Evolutionary conservation across 495 filamentous ascomycete species (phyloP), one percentile per base, ranked within the genome.

Genomic region (Aspergillus diversus): DNA sequence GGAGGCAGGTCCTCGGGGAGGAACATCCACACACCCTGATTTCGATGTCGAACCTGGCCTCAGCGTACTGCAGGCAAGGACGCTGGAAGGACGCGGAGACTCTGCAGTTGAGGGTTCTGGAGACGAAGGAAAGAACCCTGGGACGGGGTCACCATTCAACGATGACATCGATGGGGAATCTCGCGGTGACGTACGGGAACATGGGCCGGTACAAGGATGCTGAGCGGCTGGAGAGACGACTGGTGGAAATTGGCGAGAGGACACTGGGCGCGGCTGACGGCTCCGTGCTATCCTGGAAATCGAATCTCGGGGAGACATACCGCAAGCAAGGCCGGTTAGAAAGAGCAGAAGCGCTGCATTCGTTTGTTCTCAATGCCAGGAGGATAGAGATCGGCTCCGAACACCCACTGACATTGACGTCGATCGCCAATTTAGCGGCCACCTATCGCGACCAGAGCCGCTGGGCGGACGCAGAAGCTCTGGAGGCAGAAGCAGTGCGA

Each of bases 381-480:
- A 48, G 37, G 31, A 33, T n/a, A 5, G 37, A 73, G 33, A 50
- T 79, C 1, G 80, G 80, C 5, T 50, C 39, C 5, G 64, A 78
- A 7, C 75, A 84, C 67, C 71, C 70, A 12, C 5, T 66, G 33
- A 81, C 77, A 7, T 61, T 84, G 50, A 66, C 39, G 0, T 73
- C 67, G 50, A 76, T 79, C 63, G 35, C 35, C 16, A 59, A 64
- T 50, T 59, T 68, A 0, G 66, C 61, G 16, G 32, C 48, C 4
- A 57, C 33, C 33, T 64, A 59, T 12, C n/a, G 16, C 4, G 47
- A 68, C 43, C 63, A 71, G 63, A 67, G 63, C 42, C 64, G 59
- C 66, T 63, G 57, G 55, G 65, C 69, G 9, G 68, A 77, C 2
- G 75, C 77, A 5, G 72, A 78, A 67, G 53, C 69, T 17, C 33